These are phyloP conservation scores for Kodamaea plutei DNA, from an alignment of 1,139 yeast genomes.

Conservation along the genomic window DNA sequence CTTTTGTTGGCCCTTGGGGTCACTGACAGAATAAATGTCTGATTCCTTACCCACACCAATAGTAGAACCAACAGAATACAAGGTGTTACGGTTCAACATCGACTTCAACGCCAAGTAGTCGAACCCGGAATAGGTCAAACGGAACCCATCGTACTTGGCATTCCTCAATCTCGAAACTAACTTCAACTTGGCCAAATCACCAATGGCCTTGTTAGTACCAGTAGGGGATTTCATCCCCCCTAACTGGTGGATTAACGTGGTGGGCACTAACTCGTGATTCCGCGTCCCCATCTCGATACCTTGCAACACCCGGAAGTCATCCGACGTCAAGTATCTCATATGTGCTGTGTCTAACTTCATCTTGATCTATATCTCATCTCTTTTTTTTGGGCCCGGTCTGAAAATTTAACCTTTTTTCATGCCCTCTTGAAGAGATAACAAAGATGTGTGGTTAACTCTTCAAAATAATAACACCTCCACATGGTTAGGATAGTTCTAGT, in stretches of 20 bases:
- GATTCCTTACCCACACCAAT: conserved; percentile 98
- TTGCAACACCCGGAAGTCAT: conserved; percentile 83
- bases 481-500: too few relatives aligned
- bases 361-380: background rate
- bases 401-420: conserved; percentile 10
- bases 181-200: conserved; percentile 83
- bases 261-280: conserved; percentile 94
- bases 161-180: conserved; percentile 75
- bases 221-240: conserved; percentile 76
- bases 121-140: conserved; percentile 82
- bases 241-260: conserved; percentile 71
- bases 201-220: conserved; percentile 73
- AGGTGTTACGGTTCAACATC: conserved; percentile 65
- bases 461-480: conserved; percentile 3
- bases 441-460: conserved; percentile 3
- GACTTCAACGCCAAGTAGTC: conserved; percentile 88
- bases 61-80: conserved; percentile 78
- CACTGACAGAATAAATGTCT: conserved; percentile 86
- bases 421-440: too few relatives aligned
- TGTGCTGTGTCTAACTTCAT: conserved; percentile 93
- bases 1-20: conserved; percentile 55
- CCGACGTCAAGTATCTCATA: conserved; percentile 87
- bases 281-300: conserved; percentile 90
- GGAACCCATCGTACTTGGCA: conserved; percentile 88
- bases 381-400: too few relatives aligned